Evolutionary conservation across 495 filamentous ascomycete genomes (phyloP).

Genomic region (Penicillium longicatenatum): DNA sequence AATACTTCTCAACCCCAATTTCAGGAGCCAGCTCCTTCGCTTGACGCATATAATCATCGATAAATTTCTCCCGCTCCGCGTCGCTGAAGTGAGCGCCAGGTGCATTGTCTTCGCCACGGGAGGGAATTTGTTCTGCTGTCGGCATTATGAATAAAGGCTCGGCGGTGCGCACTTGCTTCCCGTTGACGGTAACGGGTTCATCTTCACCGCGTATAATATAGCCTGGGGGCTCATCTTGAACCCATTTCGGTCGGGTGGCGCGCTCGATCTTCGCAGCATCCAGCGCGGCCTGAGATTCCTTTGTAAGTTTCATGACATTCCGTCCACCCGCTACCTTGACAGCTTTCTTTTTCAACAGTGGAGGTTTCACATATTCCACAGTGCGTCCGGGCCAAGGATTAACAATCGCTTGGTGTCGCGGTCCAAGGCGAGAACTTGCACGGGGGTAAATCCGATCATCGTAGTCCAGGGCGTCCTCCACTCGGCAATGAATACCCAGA

Average conservation of each 20-base stretch:
- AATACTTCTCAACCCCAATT: constrained; percentile 66
- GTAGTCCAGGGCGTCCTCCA: constrained; percentile 95
- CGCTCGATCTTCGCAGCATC: constrained; percentile 77
- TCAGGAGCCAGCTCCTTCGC: constrained; percentile 61
- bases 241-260: constrained; percentile 86
- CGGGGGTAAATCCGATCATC: constrained; percentile 98
- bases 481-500: constrained; percentile 90
- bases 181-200: constrained; percentile 46
- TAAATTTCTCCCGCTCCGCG: constrained; percentile 50
- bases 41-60: constrained; percentile 74
- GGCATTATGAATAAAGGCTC: constrained; percentile 57
- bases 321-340: constrained; percentile 62
- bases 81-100: constrained; percentile 40
- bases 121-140: constrained; percentile 43
- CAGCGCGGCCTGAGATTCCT: constrained; percentile 73
- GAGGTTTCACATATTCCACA: constrained; percentile 85
- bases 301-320: constrained; percentile 70
- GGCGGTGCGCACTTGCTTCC: constrained; percentile 56
- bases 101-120: constrained; percentile 52
- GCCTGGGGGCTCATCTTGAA: constrained; percentile 86
- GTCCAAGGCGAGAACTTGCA: constrained; percentile 88
- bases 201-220: constrained; percentile 87
- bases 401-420: constrained; percentile 89
- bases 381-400: constrained; percentile 79
- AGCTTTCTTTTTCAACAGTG: constrained; percentile 79